phyloP scores from a whole-genome alignment of 2,329 filamentous ascomycete genomes.

The Fusarium virguliforme region DNA sequence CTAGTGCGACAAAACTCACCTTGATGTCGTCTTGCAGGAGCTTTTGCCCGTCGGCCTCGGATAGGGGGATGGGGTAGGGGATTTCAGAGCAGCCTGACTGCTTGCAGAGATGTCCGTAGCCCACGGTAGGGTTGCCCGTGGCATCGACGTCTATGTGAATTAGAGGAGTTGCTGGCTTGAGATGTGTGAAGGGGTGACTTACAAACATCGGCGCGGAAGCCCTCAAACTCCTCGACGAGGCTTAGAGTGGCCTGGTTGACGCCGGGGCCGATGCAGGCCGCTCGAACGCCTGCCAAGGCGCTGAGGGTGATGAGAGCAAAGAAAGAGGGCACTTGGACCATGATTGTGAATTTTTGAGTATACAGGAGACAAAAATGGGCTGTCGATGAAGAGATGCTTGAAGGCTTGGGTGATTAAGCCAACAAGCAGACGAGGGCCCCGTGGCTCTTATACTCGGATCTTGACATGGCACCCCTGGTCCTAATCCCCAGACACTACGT shows the following conservation, averaged over 20 bases:
- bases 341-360: constrained; percentile 1
- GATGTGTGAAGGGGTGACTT: not conserved
- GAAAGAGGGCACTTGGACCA: constrained; percentile 20
- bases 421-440: not conserved
- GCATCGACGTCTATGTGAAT: constrained; percentile 55
- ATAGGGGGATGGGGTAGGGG: constrained; percentile 63
- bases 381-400: not conserved
- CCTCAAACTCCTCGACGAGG: constrained; percentile 28
- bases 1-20: not conserved
- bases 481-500: constrained; percentile 10
- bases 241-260: constrained; percentile 29
- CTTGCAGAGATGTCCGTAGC: constrained; percentile 66
- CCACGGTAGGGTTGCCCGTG: constrained; percentile 64
- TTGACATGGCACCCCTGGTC: not conserved
- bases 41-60: constrained; percentile 57
- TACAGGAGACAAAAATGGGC: not conserved
- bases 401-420: too few species aligned
- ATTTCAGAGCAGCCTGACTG: constrained; percentile 62
- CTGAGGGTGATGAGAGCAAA: constrained; percentile 19
- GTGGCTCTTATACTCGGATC: constrained; percentile 9
- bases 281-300: constrained; percentile 17
- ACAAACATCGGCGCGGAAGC: constrained; percentile 30
- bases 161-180: not conserved
- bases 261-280: constrained; percentile 38
- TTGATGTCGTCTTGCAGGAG: constrained; percentile 54